Evolutionary conservation across 2,329 filamentous ascomycete species (phyloP), one percentile per base, ranked within the genome.

Genomic region (Nigrospora sphaerica): DNA sequence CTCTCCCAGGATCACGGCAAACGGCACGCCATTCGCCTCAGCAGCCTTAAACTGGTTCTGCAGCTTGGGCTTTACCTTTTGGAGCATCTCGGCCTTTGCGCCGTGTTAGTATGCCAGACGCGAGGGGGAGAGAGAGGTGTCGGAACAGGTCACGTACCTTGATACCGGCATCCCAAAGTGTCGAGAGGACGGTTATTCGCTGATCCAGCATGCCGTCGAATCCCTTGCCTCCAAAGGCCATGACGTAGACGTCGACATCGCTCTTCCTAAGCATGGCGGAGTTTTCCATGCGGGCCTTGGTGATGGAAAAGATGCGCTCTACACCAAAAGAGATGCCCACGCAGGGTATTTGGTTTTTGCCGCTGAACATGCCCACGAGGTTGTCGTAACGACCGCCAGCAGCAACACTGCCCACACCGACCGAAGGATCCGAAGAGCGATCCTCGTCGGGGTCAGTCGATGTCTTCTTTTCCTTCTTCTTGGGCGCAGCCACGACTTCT

Each of bases 1-100:
- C 59, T 96, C 88, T 39, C 92, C 92, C 1, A 98, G 75, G 57
- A 97, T 93, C 42, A 97, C 77, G 9, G 85, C 88, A 60, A 95
- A 86, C 1, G 92, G 92, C 17, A 95, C 81, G 38, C 85, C 86
- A 47, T 81, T 83, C 42, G 72, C 70, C 63, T 96, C 91, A 12
- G 91, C 91, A 17, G 85, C 84, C 70, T 95, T 95, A 77, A 97
- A 97, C 65, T 97, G 92, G 50, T 84, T 78, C 12, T 82, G 85
- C 32, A 95, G 75, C 67, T 91, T 95, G 14, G 92, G 90, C 74
- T 95, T 95, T 54, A 85, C 78, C 70, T 96, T 97, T 73, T 88
- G 88, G 12, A 82, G 74, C 63, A 93, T 95, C 64, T 97, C 91
- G 48, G 91, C 85, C 78, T 81, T 42, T 45, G 28, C n/a, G 45